Evolutionary conservation across 345 rosid species (phyloP), one percentile per base, ranked within the genome.

Genomic region (Populus deltoides): DNA sequence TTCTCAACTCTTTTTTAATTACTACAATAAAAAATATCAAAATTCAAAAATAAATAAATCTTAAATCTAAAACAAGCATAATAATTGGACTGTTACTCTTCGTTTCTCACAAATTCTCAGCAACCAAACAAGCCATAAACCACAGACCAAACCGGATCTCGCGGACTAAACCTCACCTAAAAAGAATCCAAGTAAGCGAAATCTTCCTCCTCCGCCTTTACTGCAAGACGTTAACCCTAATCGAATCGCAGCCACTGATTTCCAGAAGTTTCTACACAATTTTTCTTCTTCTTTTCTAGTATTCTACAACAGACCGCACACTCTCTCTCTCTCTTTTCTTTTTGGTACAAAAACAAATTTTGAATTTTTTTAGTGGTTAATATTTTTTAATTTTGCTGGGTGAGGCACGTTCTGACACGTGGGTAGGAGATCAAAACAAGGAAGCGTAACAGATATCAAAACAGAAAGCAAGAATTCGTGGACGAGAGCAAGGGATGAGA

Each of bases 401-500:
- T 72, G 83, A 82, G 18, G 45, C 11, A 69, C 67, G 51, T 7
- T 51, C 25, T 31, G 90, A 87, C 97, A 90, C 94, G 93, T 90
- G 92, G 81, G 86, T 25, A 18, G 62, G 25, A 73, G 87, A 86
- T 90, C 90, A 75, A 84, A 69, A 70, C 81, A 75, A 70, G 7
- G 78, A 55, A 80, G 82, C 67, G 79, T 2, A 41, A 10, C 20
- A 45, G 86, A 88, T 81, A 88, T 89, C 97, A 85, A 41, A 41
- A 41, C 15, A 10, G 45, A 41, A 41, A 41, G 1, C 13, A 41
- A 12, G 81, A 90, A 90, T 78, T 93, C 86, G 97, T 93, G 98
- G 98, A 87, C 86, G 94, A 90, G 95, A 90, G 83, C 33, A 75
- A 72, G 83, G 62, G 78, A 81, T 83, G 83, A 78, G 90, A 91